Conservation (phyloP, 1,139 yeast species). For the Magnusiomyces tetraspermus region DNA sequence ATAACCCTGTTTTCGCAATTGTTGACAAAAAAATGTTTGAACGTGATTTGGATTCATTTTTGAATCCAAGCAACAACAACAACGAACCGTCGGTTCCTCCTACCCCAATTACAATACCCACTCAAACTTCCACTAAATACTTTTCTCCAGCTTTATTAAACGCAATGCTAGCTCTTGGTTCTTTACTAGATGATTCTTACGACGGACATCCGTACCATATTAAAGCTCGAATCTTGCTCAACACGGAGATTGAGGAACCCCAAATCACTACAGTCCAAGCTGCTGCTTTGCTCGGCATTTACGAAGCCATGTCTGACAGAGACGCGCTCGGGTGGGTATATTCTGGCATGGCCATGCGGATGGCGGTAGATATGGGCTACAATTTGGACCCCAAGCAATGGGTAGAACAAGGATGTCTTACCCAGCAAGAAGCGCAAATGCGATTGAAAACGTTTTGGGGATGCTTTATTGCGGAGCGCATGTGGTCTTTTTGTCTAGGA, state of each 20-base stretch:
- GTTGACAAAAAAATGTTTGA: conserved; percentile 19
- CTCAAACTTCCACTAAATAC: conserved; percentile 14
- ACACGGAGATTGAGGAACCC: conserved; percentile 16
- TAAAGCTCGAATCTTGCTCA: conserved; percentile 15
- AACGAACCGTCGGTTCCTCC: too few species aligned
- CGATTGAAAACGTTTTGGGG: conserved; percentile 24
- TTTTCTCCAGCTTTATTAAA: conserved; percentile 21
- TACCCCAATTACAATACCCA: too few species aligned
- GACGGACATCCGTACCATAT: conserved; percentile 11
- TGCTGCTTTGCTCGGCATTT: conserved; percentile 18
- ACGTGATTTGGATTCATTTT: conserved; percentile 17
- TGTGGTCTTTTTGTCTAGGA: conserved; percentile 24
- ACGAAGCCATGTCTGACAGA: conserved; percentile 23
- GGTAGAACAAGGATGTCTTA: conserved; percentile 17
- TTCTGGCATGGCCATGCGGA: conserved; percentile 25
- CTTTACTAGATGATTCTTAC: conserved; percentile 17
- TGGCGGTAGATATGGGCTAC: conserved; percentile 24
- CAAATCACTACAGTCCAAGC: conserved; percentile 22
- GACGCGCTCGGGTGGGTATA: conserved; percentile 24
- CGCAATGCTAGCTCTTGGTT: conserved; percentile 22
- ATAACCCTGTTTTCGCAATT: conserved; percentile 21
- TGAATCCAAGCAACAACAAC: too few species aligned
- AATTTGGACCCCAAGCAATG: conserved; percentile 20
- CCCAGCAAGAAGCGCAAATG: conserved; percentile 20
- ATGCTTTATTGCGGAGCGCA: conserved; percentile 22